phyloP scores from a whole-genome alignment of 306 rosid species.

The Malus orientalis region DNA sequence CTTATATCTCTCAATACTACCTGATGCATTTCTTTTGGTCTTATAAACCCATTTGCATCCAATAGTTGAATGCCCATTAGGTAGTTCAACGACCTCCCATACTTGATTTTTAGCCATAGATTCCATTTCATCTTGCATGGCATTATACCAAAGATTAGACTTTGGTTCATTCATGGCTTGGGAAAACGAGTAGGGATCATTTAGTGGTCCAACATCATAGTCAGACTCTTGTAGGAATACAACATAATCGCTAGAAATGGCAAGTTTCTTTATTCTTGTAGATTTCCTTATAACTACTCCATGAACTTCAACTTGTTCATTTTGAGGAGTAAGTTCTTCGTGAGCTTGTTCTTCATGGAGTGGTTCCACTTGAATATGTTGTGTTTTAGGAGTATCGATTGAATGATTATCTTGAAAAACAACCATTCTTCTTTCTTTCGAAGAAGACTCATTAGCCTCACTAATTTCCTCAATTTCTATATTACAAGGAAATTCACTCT shows the following conservation, averaged over 20 bases:
- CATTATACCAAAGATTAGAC: not conserved
- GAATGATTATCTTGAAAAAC: no score
- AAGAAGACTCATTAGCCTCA: no score
- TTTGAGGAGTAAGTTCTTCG: not conserved
- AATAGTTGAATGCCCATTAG: not conserved
- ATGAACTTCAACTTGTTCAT: not conserved
- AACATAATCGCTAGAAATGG: not conserved
- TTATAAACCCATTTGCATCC: not conserved
- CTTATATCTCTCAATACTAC: not conserved
- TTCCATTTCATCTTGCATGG: not conserved
- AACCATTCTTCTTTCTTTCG: no score
- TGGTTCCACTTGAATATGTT: not conserved
- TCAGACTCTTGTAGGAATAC: not conserved
- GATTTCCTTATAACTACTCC: not conserved
- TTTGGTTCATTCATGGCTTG: not conserved
- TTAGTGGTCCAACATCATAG: not conserved
- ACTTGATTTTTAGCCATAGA: not conserved
- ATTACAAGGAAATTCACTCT: not conserved
- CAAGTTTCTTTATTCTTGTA: not conserved
- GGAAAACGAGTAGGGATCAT: not conserved
- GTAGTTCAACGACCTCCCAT: not conserved
- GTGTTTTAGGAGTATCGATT: no score
- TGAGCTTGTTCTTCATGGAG: not conserved
- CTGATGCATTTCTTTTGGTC: not conserved
- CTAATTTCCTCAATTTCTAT: not conserved